Evolutionary conservation across 2,329 filamentous ascomycete species (phyloP).

Genomic region (Reticulascus tulasneorum): DNA sequence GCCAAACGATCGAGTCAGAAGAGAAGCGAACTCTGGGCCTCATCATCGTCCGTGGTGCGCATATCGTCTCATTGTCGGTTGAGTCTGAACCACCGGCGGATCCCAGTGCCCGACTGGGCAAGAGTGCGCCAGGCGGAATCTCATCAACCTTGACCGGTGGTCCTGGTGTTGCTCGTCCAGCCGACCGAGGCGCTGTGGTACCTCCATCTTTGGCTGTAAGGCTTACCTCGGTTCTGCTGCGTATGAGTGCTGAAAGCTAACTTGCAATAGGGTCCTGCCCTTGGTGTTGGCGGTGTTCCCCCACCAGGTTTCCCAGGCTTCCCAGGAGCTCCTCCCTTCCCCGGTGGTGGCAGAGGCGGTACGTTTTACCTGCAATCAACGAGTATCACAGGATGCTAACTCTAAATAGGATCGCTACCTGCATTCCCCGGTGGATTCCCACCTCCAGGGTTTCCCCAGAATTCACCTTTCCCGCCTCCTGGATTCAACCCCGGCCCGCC

Average conservation of each 20-base stretch:
- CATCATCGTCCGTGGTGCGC: constrained; percentile 88
- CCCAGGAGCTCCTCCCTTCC: constrained; percentile 45
- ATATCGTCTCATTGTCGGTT: constrained; percentile 91
- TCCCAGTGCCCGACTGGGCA: constrained; percentile 82
- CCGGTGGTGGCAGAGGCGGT: constrained; percentile 52
- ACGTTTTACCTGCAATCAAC: constrained; percentile 25
- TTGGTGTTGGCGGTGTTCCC: constrained; percentile 72
- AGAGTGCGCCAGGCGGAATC: constrained; percentile 64
- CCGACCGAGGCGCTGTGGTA: constrained; percentile 69
- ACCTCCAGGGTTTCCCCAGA: constrained; percentile 36
- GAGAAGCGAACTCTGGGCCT: constrained; percentile 97
- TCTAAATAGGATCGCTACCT: constrained; percentile 37
- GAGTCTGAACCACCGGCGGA: constrained; percentile 95
- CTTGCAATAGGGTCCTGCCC: constrained; percentile 63
- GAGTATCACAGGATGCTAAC: constrained; percentile 25
- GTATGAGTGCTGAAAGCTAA: neutral
- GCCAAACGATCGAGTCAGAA: constrained; percentile 77
- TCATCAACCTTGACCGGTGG: constrained; percentile 73
- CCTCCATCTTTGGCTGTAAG: constrained; percentile 76
- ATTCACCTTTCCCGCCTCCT: constrained; percentile 41
- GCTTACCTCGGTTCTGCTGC: constrained; percentile 5
- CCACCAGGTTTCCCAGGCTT: constrained; percentile 56
- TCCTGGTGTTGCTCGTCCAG: constrained; percentile 85
- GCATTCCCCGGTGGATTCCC: constrained; percentile 48
- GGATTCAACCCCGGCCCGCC: constrained; percentile 45